Base-by-base conservation (phyloP, 352 stramenopile species). In the Pilasporangium apinafurcum region DNA sequence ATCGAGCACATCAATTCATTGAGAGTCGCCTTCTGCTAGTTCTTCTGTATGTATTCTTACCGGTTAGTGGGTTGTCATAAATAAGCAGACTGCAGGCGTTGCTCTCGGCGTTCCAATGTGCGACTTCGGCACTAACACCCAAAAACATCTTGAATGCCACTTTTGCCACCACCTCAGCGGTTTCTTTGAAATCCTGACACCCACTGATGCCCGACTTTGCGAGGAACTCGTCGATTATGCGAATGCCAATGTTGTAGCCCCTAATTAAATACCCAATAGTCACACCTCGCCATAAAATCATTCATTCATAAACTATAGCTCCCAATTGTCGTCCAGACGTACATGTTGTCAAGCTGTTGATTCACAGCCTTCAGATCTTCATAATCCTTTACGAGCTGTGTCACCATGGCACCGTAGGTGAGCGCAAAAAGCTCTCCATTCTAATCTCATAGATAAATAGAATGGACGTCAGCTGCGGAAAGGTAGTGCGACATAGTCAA, bases 101-200 rank as follows among this genome's bases (percentile, higher is more conserved):
- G 31, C 73, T 73, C 29, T 97, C 84, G 24, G 69, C 62, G 53
- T 95, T 95, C 78, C 93, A 96, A 55, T 91, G 81, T 21, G 67
- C 48, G 4, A 98, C 79, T 27, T 98, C 95, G 26, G 80, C 86
- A 34, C 79, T 91, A 43, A 98, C 83, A n/a, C 96, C 96, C 17
- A 98, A 61, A 56, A 98, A 99, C 96, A 98, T 98, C 61, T 96
- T 96, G 56, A 98, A 98, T 6, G 92, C 95, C 21, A 98, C 85
- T 50, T 98, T 98, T 28, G 92, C 82, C 44, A 99, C 80, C 21
- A 98, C 86, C 40, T 99, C 92, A 22, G 89, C 76, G 13, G 95
- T 98, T 47, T 98, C 92, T 27, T 75, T 74, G 33, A 99, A 96
- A 60, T 96, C 86, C 42, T 74, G 52, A 59, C 88, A 96, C 35